These are phyloP conservation scores for Vaccinium vitisidaea DNA, from an alignment of 148 eudicot species.

Conservation along the genomic window DNA sequence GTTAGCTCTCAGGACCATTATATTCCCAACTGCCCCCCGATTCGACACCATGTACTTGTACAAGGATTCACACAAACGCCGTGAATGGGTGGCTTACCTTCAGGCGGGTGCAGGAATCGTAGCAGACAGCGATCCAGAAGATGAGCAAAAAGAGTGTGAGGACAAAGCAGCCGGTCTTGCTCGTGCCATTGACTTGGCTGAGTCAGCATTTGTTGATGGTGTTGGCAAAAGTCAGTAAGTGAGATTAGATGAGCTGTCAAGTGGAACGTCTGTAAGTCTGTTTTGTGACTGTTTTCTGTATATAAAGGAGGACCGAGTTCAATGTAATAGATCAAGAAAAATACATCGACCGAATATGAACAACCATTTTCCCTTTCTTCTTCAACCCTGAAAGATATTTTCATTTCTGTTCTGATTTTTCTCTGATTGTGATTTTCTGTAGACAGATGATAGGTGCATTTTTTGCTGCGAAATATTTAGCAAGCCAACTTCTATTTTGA, in stretches of 20 bases:
- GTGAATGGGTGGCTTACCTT: conserved; percentile 85
- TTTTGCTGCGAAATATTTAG: background rate
- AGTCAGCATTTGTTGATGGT: conserved; percentile 51
- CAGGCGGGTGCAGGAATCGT: conserved; percentile 97
- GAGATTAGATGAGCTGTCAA: too few species aligned
- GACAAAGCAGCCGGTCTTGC: conserved; percentile 81
- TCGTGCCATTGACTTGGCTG: conserved; percentile 90
- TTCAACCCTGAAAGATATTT: too few species aligned
- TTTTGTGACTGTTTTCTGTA: too few species aligned
- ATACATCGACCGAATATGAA: too few species aligned
- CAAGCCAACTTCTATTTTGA: background rate
- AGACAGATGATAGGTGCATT: background rate
- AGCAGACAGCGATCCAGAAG: conserved; percentile 82
- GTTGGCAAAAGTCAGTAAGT: too few species aligned
- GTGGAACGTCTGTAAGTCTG: too few species aligned
- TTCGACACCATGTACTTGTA: conserved; percentile 83
- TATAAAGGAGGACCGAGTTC: too few species aligned
- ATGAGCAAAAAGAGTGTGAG: conserved; percentile 86
- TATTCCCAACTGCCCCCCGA: conserved; percentile 61
- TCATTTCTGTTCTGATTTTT: too few species aligned
- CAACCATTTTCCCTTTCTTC: too few species aligned
- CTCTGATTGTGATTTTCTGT: too few species aligned
- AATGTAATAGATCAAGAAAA: too few species aligned
- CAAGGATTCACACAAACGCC: conserved; percentile 48
- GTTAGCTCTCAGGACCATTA: conserved; percentile 77